These are phyloP conservation scores for Metarhizium robertsii DNA, from an alignment of 2,329 filamentous ascomycete species.

Conservation along the genomic window DNA sequence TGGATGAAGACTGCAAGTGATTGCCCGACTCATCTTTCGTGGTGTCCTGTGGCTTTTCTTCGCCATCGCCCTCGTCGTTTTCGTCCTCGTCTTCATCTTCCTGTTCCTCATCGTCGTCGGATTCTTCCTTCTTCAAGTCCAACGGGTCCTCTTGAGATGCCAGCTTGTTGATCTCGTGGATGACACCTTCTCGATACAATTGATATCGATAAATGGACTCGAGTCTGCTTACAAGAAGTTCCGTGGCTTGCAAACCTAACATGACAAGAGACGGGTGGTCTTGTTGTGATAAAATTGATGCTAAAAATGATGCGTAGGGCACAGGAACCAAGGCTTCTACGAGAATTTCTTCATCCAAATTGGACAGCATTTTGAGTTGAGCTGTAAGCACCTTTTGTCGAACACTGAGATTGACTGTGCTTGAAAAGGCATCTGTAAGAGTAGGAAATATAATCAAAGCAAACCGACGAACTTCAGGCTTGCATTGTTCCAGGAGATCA, in stretches of 20 bases:
- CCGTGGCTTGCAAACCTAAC: conserved; percentile 78
- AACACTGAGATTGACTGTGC: conserved; percentile 90
- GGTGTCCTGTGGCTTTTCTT: conserved; percentile 16
- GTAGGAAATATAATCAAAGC: conserved; percentile 90
- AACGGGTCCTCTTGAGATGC: conserved; percentile 38
- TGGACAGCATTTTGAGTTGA: conserved; percentile 97
- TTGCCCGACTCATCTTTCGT: neutral
- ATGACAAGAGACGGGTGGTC: conserved; percentile 84
- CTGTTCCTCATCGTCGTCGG: conserved; percentile 10
- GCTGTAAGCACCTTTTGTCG: conserved; percentile 90
- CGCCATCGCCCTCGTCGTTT: conserved; percentile 6
- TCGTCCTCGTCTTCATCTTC: conserved; percentile 10
- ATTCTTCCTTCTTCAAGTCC: conserved; percentile 2
- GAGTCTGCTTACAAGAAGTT: conserved; percentile 75
- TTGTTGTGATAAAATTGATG: conserved; percentile 89
- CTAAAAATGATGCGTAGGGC: conserved; percentile 90
- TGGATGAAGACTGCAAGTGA: neutral
- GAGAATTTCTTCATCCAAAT: conserved; percentile 77
- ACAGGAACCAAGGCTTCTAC: conserved; percentile 79
- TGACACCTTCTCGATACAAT: conserved; percentile 93
- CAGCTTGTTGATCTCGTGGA: conserved; percentile 79
- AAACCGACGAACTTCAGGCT: conserved; percentile 80
- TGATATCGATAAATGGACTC: conserved; percentile 90
- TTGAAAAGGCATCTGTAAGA: conserved; percentile 92
- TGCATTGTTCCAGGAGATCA: conserved; percentile 74